phyloP scores from a whole-genome alignment of 495 filamentous ascomycete species.

The Tuber brumale region DNA sequence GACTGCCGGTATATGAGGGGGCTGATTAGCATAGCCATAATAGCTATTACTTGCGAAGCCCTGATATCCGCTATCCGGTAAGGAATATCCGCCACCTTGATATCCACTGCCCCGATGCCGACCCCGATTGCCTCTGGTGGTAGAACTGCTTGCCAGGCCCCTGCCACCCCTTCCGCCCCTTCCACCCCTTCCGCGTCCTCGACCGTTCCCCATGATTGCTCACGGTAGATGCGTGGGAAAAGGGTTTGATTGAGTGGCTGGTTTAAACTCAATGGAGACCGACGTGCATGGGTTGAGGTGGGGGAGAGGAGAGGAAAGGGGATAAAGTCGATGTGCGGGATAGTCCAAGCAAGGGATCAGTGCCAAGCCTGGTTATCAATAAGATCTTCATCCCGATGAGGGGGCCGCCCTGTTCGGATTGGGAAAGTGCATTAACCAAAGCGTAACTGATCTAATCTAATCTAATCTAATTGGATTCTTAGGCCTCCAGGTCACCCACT shows the following conservation, averaged over 20 bases:
- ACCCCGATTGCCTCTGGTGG: not conserved
- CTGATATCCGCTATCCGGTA: not conserved
- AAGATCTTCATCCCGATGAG: not conserved
- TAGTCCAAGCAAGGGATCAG: not conserved
- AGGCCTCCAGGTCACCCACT: not conserved
- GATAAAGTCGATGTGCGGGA: not conserved
- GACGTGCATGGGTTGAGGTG: not conserved
- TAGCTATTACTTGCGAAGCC: not conserved
- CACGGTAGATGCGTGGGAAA: not conserved
- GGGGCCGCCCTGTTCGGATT: not conserved
- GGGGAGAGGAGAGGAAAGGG: not conserved
- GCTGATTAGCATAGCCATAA: not conserved
- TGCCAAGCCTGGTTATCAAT: not conserved
- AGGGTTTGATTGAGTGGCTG: not conserved
- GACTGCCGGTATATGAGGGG: not conserved
- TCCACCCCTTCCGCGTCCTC: not conserved
- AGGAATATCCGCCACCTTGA: not conserved
- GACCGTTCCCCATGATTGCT: not conserved
- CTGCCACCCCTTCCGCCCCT: not conserved
- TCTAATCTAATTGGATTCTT: not conserved
- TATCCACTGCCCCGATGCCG: not conserved
- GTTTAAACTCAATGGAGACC: not conserved
- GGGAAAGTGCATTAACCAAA: not conserved
- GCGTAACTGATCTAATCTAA: not conserved
- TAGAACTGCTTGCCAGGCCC: no score